Base-by-base conservation (phyloP, 805 yeast species). In the Starmerella stigmatis region DNA sequence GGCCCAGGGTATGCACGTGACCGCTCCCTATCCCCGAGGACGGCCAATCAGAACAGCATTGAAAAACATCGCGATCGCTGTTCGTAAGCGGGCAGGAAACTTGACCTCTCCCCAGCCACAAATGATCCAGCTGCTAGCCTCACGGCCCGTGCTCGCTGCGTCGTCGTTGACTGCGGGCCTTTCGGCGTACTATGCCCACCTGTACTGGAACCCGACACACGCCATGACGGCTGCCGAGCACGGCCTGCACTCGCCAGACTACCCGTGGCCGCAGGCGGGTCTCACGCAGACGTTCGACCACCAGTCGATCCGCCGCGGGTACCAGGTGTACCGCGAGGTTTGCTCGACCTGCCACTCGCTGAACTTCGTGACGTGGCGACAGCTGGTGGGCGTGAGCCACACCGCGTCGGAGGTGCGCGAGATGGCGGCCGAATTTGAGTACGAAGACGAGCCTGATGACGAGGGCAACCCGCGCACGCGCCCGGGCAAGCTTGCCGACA, bases 191-290 rank as follows among this genome's bases (percentile, higher is more conserved):
- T 49, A 49, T 37, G 49, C 44, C 13, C 48, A 45, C 38, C 51
- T 47, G 15, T 48, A 50, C 23, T 43, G 30, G 46, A 40, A 44
- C 66, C 79, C 86, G 52, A 96, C 96, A 48, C 78, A 76, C 60
- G 97, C 97, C 62, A 83, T 89, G 94, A 88, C 98, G 46, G 94
- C 92, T 56, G 96, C 97, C 57, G 98, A 92, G 72, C 97, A 92
- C 70, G 98, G 98, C 57, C 76, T 92, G 64, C 98, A 92, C 67
- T 81, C 98, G 29, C 95, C 97, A 53, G 79, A 79, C 48, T 88
- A 74, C 66, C 81, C 78, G 46, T 92, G 97, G 97, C 75, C 95
- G 35, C 97, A 89, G 70, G 78, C 75, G 60, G 96, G 96, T 57
- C 30, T 37, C 13, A 43, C 53, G 23, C 56, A 56, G 49, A 56